These are phyloP conservation scores for Candida ipomoeae DNA, from an alignment of 805 yeast genomes.

Conservation along the genomic window DNA sequence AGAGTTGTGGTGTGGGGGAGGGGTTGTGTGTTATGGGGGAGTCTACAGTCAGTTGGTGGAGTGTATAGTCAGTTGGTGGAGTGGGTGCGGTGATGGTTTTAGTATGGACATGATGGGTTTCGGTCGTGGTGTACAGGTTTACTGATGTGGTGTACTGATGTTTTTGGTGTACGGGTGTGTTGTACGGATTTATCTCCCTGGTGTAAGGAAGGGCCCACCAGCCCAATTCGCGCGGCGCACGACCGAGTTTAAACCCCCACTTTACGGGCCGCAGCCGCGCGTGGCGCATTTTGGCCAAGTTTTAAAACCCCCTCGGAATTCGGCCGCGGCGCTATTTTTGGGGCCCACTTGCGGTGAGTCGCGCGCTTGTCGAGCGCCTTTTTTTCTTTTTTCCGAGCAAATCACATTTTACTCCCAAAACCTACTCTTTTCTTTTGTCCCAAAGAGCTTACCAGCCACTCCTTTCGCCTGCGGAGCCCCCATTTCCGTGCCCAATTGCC, in stretches of 20 bases:
- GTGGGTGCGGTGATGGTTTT: no score
- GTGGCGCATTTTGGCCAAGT: background rate
- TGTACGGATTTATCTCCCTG: no score
- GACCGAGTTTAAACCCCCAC: background rate
- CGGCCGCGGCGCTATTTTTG: conserved; percentile 1
- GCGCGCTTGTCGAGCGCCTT: conserved; percentile 1
- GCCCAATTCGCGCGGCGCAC: background rate
- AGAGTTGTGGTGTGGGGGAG: no score
- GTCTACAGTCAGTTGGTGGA: no score
- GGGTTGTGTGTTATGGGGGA: no score
- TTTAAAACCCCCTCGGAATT: background rate
- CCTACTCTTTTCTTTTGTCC: conserved; percentile 5
- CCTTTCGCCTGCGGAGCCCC: conserved; percentile 4
- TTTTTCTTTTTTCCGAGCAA: conserved; percentile 3
- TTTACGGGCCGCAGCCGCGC: background rate
- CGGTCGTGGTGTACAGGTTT: no score
- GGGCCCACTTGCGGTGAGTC: conserved; percentile 1
- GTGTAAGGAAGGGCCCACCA: no score
- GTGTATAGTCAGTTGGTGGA: no score
- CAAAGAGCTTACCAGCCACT: conserved; percentile 2
- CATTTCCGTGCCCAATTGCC: background rate
- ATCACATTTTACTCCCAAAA: conserved; percentile 2
- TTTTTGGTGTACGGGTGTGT: background rate
- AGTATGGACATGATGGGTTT: no score
- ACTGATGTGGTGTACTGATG: no score